Evolutionary conservation across 2,329 filamentous ascomycete genomes (phyloP), one percentile per base, ranked within the genome.

Genomic region (Verticillium isaacii): DNA sequence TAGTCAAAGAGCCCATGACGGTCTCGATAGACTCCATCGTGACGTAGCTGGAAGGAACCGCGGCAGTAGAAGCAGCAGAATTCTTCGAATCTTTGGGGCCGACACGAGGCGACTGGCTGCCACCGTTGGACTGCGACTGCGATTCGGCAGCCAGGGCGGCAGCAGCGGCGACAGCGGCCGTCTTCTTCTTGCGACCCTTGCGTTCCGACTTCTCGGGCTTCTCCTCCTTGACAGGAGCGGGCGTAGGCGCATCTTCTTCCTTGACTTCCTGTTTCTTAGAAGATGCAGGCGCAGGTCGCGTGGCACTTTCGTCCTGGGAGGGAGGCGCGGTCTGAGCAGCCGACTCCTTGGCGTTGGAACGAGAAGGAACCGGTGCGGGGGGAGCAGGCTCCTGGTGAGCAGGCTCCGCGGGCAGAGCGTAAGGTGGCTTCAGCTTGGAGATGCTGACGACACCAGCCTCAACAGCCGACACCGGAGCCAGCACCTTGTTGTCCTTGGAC

Each of bases 401-500:
- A 80, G 72, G 75, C 69, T 81, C 80, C n/a, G 69, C 71, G 5
- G 77, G 75, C 64, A 72, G 83, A 61, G 78, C 82, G 69, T 72
- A 77, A 73, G 70, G 79, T 36, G 79, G 73, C 72, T 84, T 85
- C 41, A 97, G 82, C 69, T 91, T 89, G 37, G 86, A 83, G 59
- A 97, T 89, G 50, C 86, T 86, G 62, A 97, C 91, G 32, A 90
- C 78, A 9, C 91, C 92, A 60, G 87, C 83, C 60, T 89, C 82
- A 55, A 92, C 82, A 2, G 92, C 93, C 74, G 96, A 88, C 45
- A 95, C 85, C 0, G 90, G 84, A 60, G 89, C 80, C 45, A 97
- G 80, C 60, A 96, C 91, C 80, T 96, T 96, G 76, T 93, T 94
- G 65, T 97, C 92, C 68, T 87, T 86, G 68, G 89, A 90, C 93